These are phyloP conservation scores for Trypanosoma mega DNA, from an alignment of 208 protist species.

Conservation along the genomic window DNA sequence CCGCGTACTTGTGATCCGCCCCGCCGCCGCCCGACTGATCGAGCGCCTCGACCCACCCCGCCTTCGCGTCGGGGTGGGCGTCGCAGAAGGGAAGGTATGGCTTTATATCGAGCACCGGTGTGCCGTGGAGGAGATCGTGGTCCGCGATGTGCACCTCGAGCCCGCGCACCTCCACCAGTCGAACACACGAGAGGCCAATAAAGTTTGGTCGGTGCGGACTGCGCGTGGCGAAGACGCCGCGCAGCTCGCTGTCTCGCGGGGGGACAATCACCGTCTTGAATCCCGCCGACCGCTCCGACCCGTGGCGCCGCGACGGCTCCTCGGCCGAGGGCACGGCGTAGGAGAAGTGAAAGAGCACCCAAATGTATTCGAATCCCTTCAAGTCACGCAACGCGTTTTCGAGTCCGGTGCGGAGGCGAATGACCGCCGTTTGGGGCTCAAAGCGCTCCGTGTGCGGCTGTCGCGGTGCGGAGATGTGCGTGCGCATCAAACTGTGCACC, in stretches of 20 bases:
- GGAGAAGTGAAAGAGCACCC: constrained; percentile 90
- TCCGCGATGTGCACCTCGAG: constrained; percentile 88
- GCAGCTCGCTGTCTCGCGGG: constrained; percentile 72
- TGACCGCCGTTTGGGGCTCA: constrained; percentile 79
- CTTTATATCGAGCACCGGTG: constrained; percentile 97
- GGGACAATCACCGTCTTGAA: constrained; percentile 88
- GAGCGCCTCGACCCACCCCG: constrained; percentile 82
- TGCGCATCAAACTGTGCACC: constrained; percentile 84
- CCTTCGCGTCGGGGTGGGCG: constrained; percentile 67
- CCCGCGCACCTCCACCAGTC: constrained; percentile 76
- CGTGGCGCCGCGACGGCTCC: constrained; percentile 36
- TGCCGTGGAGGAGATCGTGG: constrained; percentile 95
- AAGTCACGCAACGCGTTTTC: constrained; percentile 87
- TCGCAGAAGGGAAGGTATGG: constrained; percentile 93
- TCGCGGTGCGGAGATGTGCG: constrained; percentile 74
- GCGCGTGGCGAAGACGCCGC: constrained; percentile 90
- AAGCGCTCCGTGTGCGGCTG: constrained; percentile 80
- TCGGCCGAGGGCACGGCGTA: constrained; percentile 62
- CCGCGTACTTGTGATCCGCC: constrained; percentile 72
- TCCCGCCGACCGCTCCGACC: constrained; percentile 47
- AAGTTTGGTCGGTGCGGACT: constrained; percentile 92
- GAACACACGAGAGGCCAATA: constrained; percentile 88
- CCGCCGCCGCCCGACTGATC: constrained; percentile 63
- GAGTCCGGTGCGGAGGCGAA: constrained; percentile 68
- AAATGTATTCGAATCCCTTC: constrained; percentile 86